Conservation (phyloP, 371 early-diverging fungal genomes). For the Blastocladiella emersonii region DNA sequence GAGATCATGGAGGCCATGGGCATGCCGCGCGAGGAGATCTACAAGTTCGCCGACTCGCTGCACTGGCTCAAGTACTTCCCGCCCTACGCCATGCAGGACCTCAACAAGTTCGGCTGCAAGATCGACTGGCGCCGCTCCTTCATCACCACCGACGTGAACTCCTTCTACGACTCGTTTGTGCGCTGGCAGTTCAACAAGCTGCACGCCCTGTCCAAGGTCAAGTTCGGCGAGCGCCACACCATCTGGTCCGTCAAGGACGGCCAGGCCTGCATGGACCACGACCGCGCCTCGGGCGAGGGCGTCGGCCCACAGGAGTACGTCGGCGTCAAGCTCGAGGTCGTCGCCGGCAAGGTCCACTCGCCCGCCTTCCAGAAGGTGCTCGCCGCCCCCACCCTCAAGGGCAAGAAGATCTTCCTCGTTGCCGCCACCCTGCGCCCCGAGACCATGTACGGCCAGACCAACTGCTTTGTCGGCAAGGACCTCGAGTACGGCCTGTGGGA, state of each 20-base stretch:
- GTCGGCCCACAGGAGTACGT: constrained; percentile 95
- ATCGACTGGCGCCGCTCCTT: constrained; percentile 98
- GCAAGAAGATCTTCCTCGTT: constrained; percentile 71
- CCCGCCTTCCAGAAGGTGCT: constrained; percentile 33
- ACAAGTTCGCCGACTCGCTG: constrained; percentile 86
- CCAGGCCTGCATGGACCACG: constrained; percentile 99
- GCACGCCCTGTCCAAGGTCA: constrained; percentile 62
- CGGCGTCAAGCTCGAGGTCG: constrained; percentile 74
- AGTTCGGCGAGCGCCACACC: constrained; percentile 98
- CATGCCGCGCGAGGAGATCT: constrained; percentile 75
- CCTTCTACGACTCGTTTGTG: constrained; percentile 98
- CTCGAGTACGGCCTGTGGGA: constrained; percentile 73
- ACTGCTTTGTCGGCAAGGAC: constrained; percentile 89
- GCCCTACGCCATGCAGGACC: constrained; percentile 66
- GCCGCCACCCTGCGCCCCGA: constrained; percentile 96
- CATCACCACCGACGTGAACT: constrained; percentile 98
- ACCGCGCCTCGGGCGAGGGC: constrained; percentile 95
- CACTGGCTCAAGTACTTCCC: constrained; percentile 98
- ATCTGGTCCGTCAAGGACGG: constrained; percentile 95
- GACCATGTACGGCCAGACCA: constrained; percentile 95
- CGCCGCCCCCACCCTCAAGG: constrained; percentile 42
- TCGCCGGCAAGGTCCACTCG: constrained; percentile 43
- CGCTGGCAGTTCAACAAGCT: constrained; percentile 98
- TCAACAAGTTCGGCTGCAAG: constrained; percentile 76
- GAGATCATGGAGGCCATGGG: constrained; percentile 93